Evolutionary conservation across 2,329 filamentous ascomycete genomes (phyloP), one percentile per base, ranked within the genome.

Genomic region (Pseudopyrenochaeta lycopersici): DNA sequence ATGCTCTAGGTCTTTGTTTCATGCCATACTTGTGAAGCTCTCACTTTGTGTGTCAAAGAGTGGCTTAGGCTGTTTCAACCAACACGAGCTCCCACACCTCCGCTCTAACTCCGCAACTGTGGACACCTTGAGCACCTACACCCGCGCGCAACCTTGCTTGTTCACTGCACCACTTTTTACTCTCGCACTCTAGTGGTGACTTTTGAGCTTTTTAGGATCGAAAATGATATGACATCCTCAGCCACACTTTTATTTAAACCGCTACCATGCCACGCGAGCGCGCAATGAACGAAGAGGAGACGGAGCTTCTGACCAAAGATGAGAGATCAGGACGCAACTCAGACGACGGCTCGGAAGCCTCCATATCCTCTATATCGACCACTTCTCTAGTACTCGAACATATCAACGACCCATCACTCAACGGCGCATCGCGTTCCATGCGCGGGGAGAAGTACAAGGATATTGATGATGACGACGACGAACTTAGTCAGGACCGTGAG

Each of bases 321-420:
- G 67, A 75, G 48, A 55, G 57, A 43, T 54, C 67, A 33, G 50
- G 67, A 49, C 70, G 67, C 54, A 53, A 58, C 53, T 76, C 74
- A 52, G 68, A 74, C 56, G 74, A 74, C 58, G 67, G 67, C 40
- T 72, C 63, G 5, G 69, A 71, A 47, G 84, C 83, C 57, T 91
- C 90, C 3, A 75, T 85, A 40, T 91, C 89, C n/a, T 89, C 89
- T 35, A 88, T 87, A n/a, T 95, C 91, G 30, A 94, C 91, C 10
- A 92, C 89, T 3, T 94, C 91, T 65, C 82, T 95, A 12, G 86
- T 95, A 48, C 90, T 95, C 71, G 90, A 95, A 62, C 86, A 89
- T 58, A 83, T 94, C 62, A 84, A 85, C 66, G 88, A 90, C 70
- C 75, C 68, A 73, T 82, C 63, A 49, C 60, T 52, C 56, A 74